A percentile compares a stretch with the other conserved stretches of the same genome.
phyloP scores from a whole-genome alignment of 2,329 filamentous ascomycete species.

The Periglandula ipomoeae region DNA sequence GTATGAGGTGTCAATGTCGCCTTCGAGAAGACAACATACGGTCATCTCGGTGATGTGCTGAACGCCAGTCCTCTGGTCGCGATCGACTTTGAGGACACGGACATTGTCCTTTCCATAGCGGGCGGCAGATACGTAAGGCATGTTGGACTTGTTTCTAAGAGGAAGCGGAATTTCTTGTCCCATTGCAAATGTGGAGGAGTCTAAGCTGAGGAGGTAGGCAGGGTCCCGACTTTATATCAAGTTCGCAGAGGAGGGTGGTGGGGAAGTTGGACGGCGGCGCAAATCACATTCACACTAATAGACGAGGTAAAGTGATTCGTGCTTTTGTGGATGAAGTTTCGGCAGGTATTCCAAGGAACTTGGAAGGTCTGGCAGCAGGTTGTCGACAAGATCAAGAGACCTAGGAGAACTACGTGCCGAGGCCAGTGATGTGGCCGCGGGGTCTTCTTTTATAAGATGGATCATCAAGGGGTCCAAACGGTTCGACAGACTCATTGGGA shows the following conservation, averaged over 20 bases:
- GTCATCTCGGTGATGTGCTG: conserved; percentile 94
- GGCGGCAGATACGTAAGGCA: conserved; percentile 52
- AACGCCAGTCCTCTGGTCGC: conserved; percentile 62
- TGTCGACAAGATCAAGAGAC: neutral
- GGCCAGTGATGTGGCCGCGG: neutral
- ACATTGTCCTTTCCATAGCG: conserved; percentile 96
- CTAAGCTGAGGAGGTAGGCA: conserved; percentile 1
- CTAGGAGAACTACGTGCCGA: neutral
- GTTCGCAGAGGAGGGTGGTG: neutral
- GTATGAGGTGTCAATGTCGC: conserved; percentile 84
- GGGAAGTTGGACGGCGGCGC: neutral
- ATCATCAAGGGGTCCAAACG: neutral
- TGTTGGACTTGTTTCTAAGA: conserved; percentile 19
- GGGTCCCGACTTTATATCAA: neutral
- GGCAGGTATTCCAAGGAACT: neutral
- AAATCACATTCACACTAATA: neutral
- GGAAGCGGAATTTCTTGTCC: neutral
- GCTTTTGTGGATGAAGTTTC: neutral
- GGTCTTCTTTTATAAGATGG: too few species aligned
- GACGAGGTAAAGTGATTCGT: neutral
- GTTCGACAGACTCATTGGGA: neutral
- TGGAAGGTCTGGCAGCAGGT: neutral
- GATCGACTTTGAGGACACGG: conserved; percentile 90
- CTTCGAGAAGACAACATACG: conserved; percentile 84
- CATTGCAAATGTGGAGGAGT: neutral